Conservation (phyloP, 2,329 filamentous ascomycete genomes). For the Ceratocystis variospora region DNA sequence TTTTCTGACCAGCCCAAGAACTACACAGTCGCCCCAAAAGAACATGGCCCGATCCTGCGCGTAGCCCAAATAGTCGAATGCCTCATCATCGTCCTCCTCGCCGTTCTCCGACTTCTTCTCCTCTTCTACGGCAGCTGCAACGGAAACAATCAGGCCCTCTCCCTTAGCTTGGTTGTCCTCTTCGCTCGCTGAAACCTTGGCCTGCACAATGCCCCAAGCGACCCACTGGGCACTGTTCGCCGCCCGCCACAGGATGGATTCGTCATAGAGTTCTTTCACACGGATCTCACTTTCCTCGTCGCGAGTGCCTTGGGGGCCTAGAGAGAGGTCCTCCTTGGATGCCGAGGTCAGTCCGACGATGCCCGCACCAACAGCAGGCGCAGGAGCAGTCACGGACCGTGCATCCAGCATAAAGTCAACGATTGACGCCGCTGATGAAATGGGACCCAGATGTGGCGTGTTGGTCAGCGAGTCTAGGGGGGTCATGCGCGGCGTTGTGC, state of each 20-base stretch:
- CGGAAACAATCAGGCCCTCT: not conserved
- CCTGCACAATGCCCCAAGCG: conserved; percentile 93
- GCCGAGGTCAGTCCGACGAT: conserved; percentile 24
- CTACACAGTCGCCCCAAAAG: conserved; percentile 83
- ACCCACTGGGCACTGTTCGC: conserved; percentile 86
- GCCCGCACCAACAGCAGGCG: conserved; percentile 28
- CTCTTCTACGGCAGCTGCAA: conserved; percentile 20
- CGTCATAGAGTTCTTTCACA: conserved; percentile 57
- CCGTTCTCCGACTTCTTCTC: conserved; percentile 19
- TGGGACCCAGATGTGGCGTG: conserved; percentile 29
- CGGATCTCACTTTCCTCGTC: conserved; percentile 53
- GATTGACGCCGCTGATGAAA: conserved; percentile 37
- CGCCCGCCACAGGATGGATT: conserved; percentile 72
- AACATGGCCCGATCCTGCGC: conserved; percentile 82
- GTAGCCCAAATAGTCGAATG: conserved; percentile 89
- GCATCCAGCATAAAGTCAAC: conserved; percentile 71
- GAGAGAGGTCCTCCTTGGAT: conserved; percentile 39
- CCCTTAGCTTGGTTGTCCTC: conserved; percentile 20
- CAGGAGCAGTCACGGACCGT: conserved; percentile 37
- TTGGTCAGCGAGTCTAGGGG: conserved; percentile 31
- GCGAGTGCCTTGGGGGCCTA: conserved; percentile 32
- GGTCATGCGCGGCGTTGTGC: conserved; percentile 37
- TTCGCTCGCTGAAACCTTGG: conserved; percentile 45
- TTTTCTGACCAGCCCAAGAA: conserved; percentile 56
- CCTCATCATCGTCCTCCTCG: conserved; percentile 39